Percentiles rank a stretch among this genome's conserved stretches.
These are phyloP conservation scores for Dendrobium nobile DNA, from an alignment of 106 monocot species.

Conservation along the genomic window DNA sequence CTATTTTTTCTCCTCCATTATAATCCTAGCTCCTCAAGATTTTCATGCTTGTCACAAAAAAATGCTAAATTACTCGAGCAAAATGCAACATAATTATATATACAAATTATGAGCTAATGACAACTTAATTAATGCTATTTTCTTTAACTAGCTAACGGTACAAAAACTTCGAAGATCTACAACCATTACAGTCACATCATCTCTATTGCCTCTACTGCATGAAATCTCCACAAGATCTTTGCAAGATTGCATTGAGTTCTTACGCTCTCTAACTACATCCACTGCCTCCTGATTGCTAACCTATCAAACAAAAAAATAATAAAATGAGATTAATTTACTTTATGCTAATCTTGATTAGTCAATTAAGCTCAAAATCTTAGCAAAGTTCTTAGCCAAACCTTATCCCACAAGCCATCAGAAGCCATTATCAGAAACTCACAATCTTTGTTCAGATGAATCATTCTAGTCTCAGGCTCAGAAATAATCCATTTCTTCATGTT, in stretches of 20 bases:
- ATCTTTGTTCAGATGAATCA: constrained; percentile 17
- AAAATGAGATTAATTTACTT: neutral
- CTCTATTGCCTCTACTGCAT: constrained; percentile 45
- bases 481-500: constrained; percentile 62
- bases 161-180: constrained; percentile 47
- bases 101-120: too few relatives aligned
- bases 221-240: constrained; percentile 46
- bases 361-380: neutral
- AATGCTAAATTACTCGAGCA: too few relatives aligned
- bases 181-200: constrained; percentile 83
- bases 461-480: constrained; percentile 46
- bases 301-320: constrained; percentile 12
- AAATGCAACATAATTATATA: too few relatives aligned
- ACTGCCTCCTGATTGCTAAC: constrained; percentile 69
- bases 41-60: too few relatives aligned
- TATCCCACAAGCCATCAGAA: constrained; percentile 60
- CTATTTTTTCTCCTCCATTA: too few relatives aligned
- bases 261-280: constrained; percentile 28
- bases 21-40: too few relatives aligned
- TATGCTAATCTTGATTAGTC: too few relatives aligned
- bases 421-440: constrained; percentile 49
- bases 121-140: neutral
- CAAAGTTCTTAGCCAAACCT: neutral
- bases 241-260: constrained; percentile 33
- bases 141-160: neutral